Percentiles rank a stretch among this genome's conserved stretches.
Conservation (phyloP, 2,329 filamentous ascomycete genomes). For the Tolypocladium paradoxum region DNA sequence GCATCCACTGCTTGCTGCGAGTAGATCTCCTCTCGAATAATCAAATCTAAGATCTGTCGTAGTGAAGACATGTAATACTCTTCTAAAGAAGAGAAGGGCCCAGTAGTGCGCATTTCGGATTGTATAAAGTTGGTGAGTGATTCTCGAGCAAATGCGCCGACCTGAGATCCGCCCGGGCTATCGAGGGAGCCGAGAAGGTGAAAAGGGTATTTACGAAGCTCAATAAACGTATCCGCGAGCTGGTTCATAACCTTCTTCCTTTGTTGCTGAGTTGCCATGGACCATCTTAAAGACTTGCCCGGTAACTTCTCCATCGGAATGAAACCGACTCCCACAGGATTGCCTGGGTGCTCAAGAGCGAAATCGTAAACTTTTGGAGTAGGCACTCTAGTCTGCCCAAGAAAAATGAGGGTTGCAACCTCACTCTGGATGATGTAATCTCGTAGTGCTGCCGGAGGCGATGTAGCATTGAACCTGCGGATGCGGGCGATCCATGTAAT, state of each 20-base stretch:
- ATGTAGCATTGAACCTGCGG: conserved; percentile 27
- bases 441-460: conserved; percentile 20
- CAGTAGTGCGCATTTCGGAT: conserved; percentile 16
- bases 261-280: conserved; percentile 19
- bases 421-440: conserved; percentile 28
- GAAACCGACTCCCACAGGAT: conserved; percentile 26
- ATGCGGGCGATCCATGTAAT: conserved; percentile 31
- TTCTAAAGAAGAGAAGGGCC: conserved; percentile 22
- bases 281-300: conserved; percentile 25
- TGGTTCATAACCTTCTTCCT: conserved; percentile 23
- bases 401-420: conserved; percentile 28
- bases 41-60: conserved; percentile 24
- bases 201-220: conserved; percentile 26
- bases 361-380: conserved; percentile 27
- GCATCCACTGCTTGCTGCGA: conserved; percentile 20
- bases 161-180: conserved; percentile 11
- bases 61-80: conserved; percentile 25
- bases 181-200: conserved; percentile 23
- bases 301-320: conserved; percentile 32
- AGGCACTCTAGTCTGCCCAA: conserved; percentile 23
- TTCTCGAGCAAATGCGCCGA: conserved; percentile 26
- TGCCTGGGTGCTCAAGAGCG: conserved; percentile 15
- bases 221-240: conserved; percentile 26
- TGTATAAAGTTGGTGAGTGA: conserved; percentile 22
- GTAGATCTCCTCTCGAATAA: conserved; percentile 24